Evolutionary conservation across 805 yeast species (phyloP), one percentile per base, ranked within the genome.

Genomic region (Candida insectalens): DNA sequence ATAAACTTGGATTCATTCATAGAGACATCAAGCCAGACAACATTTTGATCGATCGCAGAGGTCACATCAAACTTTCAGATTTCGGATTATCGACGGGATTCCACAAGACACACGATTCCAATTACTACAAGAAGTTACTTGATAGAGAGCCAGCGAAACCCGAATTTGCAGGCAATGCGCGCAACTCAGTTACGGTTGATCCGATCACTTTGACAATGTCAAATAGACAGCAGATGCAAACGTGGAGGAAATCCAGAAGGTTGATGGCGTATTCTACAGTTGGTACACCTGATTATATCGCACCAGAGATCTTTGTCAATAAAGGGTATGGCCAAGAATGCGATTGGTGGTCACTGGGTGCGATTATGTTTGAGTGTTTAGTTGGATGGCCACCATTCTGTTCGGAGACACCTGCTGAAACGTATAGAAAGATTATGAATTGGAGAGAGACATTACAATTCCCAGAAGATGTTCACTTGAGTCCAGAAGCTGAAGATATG

Each of bases 341-440:
- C 60, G 96, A 87, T 57, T 87, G 96, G 96, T 87, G 96, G 96
- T 82, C 94, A 6, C 60, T 87, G 29, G 96, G 96, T 20, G 95
- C 95, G 1, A 87, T 87, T 51, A 88, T 87, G 96, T 87, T 81
- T 58, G 96, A 87, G 66, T 87, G 96, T 62, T 63, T 87, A 41
- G 83, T 87, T 39, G 96, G 96, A 21, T 87, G 95, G 95, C 96
- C 96, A 18, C 96, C 96, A 30, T 87, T 87, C 57, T 87, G 96
- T 61, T 78, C 92, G 0, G 96, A 87, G 50, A 83, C 94, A 8
- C 95, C 95, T 8, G 94, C 84, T 40, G 96, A 87, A 46, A 87
- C 96, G 0, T 87, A 87, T 57, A 71, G 88, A 36, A 87, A 88
- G 69, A 87, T 87, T 49, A 67, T 87, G 52, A 83, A 83, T 55